Evolutionary conservation across 768 basidiomycete genomes (phyloP).

Genomic region (Lyophyllum shimeji): DNA sequence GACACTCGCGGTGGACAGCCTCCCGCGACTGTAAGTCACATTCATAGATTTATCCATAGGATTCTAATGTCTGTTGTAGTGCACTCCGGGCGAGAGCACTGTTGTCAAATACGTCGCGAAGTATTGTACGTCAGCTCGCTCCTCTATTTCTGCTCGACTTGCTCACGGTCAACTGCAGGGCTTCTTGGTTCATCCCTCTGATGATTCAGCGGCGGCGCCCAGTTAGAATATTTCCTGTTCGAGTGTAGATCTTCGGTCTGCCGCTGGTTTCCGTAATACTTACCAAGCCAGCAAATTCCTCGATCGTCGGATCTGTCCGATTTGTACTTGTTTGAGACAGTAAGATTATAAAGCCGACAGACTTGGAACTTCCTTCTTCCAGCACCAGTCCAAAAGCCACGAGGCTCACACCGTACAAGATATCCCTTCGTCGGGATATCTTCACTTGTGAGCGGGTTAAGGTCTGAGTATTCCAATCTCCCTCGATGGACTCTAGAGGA

Average conservation of each 20-base stretch:
- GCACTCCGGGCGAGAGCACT: slow-evolving; percentile 37
- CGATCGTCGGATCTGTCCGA: background rate
- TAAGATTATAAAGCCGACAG: background rate
- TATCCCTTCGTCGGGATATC: slow-evolving; percentile 19
- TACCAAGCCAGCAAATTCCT: background rate
- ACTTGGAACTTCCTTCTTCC: background rate
- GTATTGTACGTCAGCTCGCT: slow-evolving; percentile 42
- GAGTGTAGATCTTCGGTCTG: background rate
- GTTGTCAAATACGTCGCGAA: slow-evolving; percentile 50
- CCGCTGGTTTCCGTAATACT: background rate
- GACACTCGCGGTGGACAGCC: slow-evolving; percentile 55
- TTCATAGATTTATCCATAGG: background rate
- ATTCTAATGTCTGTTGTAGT: slow-evolving; percentile 23
- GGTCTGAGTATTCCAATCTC: slow-evolving; percentile 61
- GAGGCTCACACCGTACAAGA: slow-evolving; percentile 53
- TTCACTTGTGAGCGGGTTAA: slow-evolving; percentile 59
- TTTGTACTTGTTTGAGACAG: background rate
- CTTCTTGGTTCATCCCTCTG: slow-evolving; percentile 18
- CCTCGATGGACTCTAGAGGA: slow-evolving; percentile 51
- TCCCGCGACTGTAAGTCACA: slow-evolving; percentile 42
- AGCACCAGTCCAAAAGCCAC: slow-evolving; percentile 48
- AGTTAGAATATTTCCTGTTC: background rate
- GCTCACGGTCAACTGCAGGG: slow-evolving; percentile 15
- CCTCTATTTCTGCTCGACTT: background rate
- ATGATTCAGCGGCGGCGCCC: background rate